Base-by-base conservation (phyloP, 164 flowering plant species). In the Aristolochia californica region DNA sequence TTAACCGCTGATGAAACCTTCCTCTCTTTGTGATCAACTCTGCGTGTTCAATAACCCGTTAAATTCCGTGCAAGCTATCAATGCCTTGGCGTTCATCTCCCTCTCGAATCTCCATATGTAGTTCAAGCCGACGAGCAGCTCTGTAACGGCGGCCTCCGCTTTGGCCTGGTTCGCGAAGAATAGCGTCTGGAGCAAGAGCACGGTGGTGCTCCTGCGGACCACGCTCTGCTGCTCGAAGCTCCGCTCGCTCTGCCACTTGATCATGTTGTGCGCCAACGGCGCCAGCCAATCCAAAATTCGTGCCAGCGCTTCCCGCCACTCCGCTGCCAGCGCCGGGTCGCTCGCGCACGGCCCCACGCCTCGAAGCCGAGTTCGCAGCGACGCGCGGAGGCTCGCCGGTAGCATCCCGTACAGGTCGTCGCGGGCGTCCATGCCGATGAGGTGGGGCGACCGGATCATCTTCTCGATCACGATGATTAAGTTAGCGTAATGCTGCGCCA, bases 61-160 rank as follows among this genome's bases (percentile, higher is more conserved):
- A 49, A 76, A 70, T 62, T 72, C 72, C 64, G 70, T 21, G 27
- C 77, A 78, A 27, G 80, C 80, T 38, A 91, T 78, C 72, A 88
- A 66, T 28, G 98, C 85, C 74, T 78, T 85, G 24, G 89, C 87
- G 59, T 80, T 86, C 87, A 84, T 81, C 80, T 93, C 95, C 68
- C 95, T 79, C 58, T 87, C 97, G 53, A 80, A 89, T 68, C 99
- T 85, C 89, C 99, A 93, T 38, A 93, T 81, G 55, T 89, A 93
- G 67, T 93, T 93, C 63, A 93, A 57, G 5, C 99, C 99, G 59
- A 89, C 99, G 2, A 93, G 73, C 43, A 93, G 72, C 73, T 93
- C 99, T 1, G 96, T 80, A 22, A 93, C 85, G 70, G 95, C 99
- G 10, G 96, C 99, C 66, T 93, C 99, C 0, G 94, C 68, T 72